These are phyloP conservation scores for Malassezia pachydermatis DNA, from an alignment of 1,284 basidiomycete species.

Conservation along the genomic window DNA sequence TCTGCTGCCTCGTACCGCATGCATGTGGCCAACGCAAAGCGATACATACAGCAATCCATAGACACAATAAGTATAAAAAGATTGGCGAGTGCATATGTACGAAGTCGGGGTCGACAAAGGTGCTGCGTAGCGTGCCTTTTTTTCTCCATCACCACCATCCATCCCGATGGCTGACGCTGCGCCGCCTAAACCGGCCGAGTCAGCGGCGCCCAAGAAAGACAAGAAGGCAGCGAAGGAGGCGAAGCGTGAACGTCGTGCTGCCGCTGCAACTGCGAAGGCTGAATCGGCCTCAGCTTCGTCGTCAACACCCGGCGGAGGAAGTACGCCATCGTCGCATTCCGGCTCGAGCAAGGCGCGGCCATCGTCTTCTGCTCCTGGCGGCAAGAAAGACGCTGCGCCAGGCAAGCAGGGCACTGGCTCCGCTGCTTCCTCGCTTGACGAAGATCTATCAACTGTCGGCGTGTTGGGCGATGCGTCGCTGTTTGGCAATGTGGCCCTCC, in stretches of 20 bases:
- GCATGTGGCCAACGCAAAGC: not conserved
- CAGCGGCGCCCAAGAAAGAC: slow-evolving; percentile 12
- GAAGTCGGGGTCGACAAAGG: not conserved
- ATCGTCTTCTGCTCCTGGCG: not conserved
- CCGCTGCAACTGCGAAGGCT: slow-evolving; percentile 20
- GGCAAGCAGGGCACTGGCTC: slow-evolving; percentile 16
- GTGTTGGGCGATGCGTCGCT: slow-evolving; percentile 26
- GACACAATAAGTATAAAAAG: not conserved
- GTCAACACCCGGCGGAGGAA: not conserved
- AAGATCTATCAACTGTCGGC: slow-evolving; percentile 16
- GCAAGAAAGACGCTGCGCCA: not conserved
- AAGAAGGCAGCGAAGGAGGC: slow-evolving; percentile 37
- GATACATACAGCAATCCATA: not conserved
- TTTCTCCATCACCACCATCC: not conserved
- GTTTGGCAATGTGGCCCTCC: slow-evolving; percentile 37
- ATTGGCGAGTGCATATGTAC: not conserved
- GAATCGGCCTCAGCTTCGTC: slow-evolving; percentile 2
- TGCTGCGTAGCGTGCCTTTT: not conserved
- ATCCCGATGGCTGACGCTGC: slow-evolving; percentile 1
- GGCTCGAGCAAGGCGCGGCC: not conserved
- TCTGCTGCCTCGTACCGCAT: not conserved
- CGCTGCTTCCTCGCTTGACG: slow-evolving; percentile 10
- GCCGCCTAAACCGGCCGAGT: not conserved
- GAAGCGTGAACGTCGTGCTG: slow-evolving; percentile 34
- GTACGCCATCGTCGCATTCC: not conserved